A percentile compares a stretch with the other conserved stretches of the same genome.
Conservation (phyloP, 257 asterid species). For the Lithospermum erythrorhizon region DNA sequence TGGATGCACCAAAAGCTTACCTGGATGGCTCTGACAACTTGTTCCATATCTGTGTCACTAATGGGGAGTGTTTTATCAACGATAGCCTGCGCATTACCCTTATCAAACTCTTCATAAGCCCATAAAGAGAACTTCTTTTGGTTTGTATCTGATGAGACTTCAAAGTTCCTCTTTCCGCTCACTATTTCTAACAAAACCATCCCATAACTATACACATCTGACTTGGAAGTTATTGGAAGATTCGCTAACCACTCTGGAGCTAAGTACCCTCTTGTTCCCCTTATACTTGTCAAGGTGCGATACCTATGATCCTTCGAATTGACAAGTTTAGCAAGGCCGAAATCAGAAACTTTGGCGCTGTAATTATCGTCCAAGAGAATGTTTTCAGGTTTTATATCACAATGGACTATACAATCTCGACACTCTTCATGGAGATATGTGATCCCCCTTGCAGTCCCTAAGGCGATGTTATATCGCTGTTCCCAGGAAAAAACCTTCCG, state of each 20-base stretch:
- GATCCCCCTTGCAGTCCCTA: slow-evolving; percentile 77
- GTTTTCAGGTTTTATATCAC: slow-evolving; percentile 89
- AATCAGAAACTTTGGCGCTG: slow-evolving; percentile 70
- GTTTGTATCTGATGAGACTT: slow-evolving; percentile 54
- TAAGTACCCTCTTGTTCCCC: slow-evolving; percentile 80
- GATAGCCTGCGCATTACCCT: slow-evolving; percentile 43
- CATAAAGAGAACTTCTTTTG: slow-evolving; percentile 49
- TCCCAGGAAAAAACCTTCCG: slow-evolving; percentile 67
- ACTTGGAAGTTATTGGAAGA: slow-evolving; percentile 70
- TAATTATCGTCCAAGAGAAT: slow-evolving; percentile 69
- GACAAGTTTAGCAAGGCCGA: slow-evolving; percentile 74
- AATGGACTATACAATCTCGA: slow-evolving; percentile 81
- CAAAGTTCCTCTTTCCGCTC: slow-evolving; percentile 80
- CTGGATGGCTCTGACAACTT: slow-evolving; percentile 42
- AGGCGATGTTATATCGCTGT: slow-evolving; percentile 49
- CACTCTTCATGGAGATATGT: slow-evolving; percentile 89
- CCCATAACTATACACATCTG: slow-evolving; percentile 70
- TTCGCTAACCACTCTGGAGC: slow-evolving; percentile 93
- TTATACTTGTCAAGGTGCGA: slow-evolving; percentile 62
- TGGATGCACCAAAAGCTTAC: slow-evolving; percentile 91
- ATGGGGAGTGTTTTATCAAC: slow-evolving; percentile 38
- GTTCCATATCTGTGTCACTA: slow-evolving; percentile 51
- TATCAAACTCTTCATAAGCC: slow-evolving; percentile 80
- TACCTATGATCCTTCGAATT: slow-evolving; percentile 63
- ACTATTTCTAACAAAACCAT: slow-evolving; percentile 75